Evolutionary conservation across 2,329 filamentous ascomycete genomes (phyloP).

Genomic region (Beauveria bassiana): DNA sequence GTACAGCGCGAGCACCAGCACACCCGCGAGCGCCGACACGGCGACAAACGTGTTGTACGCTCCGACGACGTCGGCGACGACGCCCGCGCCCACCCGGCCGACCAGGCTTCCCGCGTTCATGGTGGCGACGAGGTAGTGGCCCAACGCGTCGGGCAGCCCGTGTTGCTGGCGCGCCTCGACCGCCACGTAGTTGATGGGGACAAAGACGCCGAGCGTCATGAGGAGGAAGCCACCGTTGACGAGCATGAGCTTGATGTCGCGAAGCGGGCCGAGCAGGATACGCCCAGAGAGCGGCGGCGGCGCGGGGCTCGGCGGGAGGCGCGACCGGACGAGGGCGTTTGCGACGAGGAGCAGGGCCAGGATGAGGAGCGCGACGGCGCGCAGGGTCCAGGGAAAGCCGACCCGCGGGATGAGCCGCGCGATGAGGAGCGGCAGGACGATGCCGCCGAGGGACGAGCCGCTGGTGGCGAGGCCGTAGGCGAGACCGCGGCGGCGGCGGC

Average conservation of each 20-base stretch:
- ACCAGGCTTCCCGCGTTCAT: conserved; percentile 32
- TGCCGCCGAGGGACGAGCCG: conserved; percentile 24
- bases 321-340: conserved; percentile 20
- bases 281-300: background rate
- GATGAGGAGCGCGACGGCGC: conserved; percentile 25
- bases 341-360: conserved; percentile 23
- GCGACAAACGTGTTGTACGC: conserved; percentile 36
- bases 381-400: conserved; percentile 26
- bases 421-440: conserved; percentile 28
- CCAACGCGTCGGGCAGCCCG: conserved; percentile 22
- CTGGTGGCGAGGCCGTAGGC: conserved; percentile 21
- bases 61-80: conserved; percentile 29
- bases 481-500: conserved; percentile 16
- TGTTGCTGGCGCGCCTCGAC: conserved; percentile 21
- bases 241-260: conserved; percentile 25
- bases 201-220: conserved; percentile 28
- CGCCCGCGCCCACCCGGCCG: conserved; percentile 26
- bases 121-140: conserved; percentile 29
- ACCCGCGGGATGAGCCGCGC: conserved; percentile 21
- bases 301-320: conserved; percentile 14
- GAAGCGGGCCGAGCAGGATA: conserved; percentile 22
- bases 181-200: conserved; percentile 29
- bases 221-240: conserved; percentile 25
- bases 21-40: conserved; percentile 33
- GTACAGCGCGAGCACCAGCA: conserved; percentile 36